These are phyloP conservation scores for Aurantiochytrium sp. DNA, from an alignment of 108 stramenopile genomes.

Conservation along the genomic window DNA sequence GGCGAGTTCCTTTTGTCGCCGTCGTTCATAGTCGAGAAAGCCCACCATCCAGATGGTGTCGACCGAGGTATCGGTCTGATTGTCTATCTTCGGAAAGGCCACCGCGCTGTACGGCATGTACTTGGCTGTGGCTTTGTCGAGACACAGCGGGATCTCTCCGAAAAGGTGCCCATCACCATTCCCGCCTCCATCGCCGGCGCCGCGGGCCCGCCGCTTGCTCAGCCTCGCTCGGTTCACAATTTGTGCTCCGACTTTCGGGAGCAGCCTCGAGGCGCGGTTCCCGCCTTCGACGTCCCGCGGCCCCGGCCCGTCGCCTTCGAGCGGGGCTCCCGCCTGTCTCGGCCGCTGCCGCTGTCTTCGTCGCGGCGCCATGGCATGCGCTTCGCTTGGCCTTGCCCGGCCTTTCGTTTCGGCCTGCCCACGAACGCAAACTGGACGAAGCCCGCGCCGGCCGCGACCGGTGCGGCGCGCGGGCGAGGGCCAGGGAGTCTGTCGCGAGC, in stretches of 20 bases:
- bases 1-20: neutral
- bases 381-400: no score
- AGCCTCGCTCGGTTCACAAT: neutral
- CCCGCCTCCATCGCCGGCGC: neutral
- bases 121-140: conserved; percentile 22
- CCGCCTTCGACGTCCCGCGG: no score
- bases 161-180: neutral
- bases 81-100: neutral
- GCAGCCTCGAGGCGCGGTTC: no score
- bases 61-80: neutral
- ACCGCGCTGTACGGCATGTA: conserved; percentile 6
- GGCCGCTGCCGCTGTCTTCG: no score
- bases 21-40: neutral
- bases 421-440: no score
- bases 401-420: no score
- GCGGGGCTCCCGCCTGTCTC: no score
- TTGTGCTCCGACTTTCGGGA: neutral
- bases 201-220: neutral
- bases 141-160: neutral
- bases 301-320: no score
- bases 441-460: no score
- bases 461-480: no score
- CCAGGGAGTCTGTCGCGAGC: no score
- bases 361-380: no score
- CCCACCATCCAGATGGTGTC: conserved; percentile 26